Evolutionary conservation across 768 basidiomycete species (phyloP).

Genomic region (Lactarius tabidus): DNA sequence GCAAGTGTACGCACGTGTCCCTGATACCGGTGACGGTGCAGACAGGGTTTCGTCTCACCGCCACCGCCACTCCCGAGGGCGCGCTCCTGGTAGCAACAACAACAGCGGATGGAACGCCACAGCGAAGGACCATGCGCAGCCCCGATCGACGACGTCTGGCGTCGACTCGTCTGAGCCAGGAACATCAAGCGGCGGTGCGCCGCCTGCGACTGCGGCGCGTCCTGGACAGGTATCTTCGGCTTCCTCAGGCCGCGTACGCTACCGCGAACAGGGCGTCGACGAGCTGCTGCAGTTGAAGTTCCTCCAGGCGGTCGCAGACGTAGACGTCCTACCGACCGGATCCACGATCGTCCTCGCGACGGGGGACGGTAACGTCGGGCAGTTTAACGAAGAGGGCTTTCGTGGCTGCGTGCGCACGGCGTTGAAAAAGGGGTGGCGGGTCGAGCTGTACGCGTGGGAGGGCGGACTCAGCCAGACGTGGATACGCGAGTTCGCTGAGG

Average conservation of each 20-base stretch:
- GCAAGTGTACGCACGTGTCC: conserved; percentile 64
- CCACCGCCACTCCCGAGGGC: conserved; percentile 27
- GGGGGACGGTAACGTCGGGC: conserved; percentile 88
- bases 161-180: conserved; percentile 33
- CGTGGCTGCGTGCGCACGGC: conserved; percentile 83
- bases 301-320: conserved; percentile 75
- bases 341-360: conserved; percentile 89
- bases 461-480: conserved; percentile 75
- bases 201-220: conserved; percentile 22
- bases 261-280: conserved; percentile 91
- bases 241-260: conserved; percentile 45
- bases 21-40: conserved; percentile 59
- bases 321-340: conserved; percentile 57
- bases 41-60: conserved; percentile 44
- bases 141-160: conserved; percentile 21
- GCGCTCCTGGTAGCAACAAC: conserved; percentile 24
- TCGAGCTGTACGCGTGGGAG: conserved; percentile 94
- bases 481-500: conserved; percentile 63
- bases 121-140: conserved; percentile 27
- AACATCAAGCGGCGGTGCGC: conserved; percentile 23
- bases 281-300: conserved; percentile 92
- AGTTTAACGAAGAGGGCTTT: conserved; percentile 93
- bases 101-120: conserved; percentile 18
- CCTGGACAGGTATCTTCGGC: conserved; percentile 24
- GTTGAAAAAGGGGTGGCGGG: conserved; percentile 84